A percentile compares a stretch with the other conserved stretches of the same genome.
These are phyloP conservation scores for Suhomyces taliae DNA, from an alignment of 1,139 yeast genomes.

Conservation along the genomic window DNA sequence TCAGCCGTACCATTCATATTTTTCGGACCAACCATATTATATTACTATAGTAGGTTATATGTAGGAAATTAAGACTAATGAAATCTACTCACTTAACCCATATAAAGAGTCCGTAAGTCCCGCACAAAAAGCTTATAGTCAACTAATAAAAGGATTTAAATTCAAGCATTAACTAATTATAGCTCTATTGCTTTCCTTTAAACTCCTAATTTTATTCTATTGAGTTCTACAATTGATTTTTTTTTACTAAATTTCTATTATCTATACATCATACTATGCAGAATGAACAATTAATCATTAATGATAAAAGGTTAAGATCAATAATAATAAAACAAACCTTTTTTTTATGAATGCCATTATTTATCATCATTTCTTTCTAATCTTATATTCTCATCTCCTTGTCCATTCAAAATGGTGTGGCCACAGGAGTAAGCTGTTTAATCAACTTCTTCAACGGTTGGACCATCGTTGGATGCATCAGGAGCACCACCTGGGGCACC, in stretches of 20 bases:
- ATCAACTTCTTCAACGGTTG: slow-evolving; percentile 94
- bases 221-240: neutral
- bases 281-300: slow-evolving; percentile 7
- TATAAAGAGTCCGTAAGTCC: no score
- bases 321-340: slow-evolving; percentile 9
- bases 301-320: slow-evolving; percentile 3
- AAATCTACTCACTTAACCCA: no score
- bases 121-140: no score
- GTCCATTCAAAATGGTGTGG: slow-evolving; percentile 2
- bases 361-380: slow-evolving; percentile 3
- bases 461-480: slow-evolving; percentile 65
- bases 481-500: slow-evolving; percentile 68
- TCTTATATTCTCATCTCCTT: slow-evolving; percentile 3
- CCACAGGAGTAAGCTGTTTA: slow-evolving; percentile 32
- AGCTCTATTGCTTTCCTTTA: no score
- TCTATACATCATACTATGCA: slow-evolving; percentile 10
- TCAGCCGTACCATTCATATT: no score
- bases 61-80: no score
- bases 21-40: no score
- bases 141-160: no score
- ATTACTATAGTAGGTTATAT: no score
- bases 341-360: slow-evolving; percentile 4
- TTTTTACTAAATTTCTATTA: slow-evolving; percentile 6
- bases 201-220: no score
- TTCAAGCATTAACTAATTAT: no score